A percentile compares a stretch with the other conserved stretches of the same genome.
phyloP scores from a whole-genome alignment of 305 asterid genomes.

The Solanum hybrid region DNA sequence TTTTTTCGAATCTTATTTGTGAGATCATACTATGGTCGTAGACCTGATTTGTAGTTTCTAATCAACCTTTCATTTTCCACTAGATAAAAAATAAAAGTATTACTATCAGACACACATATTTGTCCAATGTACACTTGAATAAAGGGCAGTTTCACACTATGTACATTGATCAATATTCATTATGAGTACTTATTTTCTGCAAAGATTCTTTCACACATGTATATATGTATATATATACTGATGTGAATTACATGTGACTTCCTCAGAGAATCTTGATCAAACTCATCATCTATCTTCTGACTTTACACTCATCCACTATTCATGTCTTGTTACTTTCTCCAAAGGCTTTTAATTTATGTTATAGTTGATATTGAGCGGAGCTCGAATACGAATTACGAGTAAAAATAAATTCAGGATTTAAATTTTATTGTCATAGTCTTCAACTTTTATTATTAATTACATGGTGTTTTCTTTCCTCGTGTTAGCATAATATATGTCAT shows the following conservation, averaged over 20 bases:
- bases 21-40: neutral
- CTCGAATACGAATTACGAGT: neutral
- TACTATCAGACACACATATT: neutral
- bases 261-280: neutral
- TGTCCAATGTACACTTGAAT: neutral
- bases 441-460: neutral
- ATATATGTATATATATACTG: neutral
- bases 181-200: neutral
- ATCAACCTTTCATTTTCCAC: neutral
- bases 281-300: neutral
- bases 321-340: neutral
- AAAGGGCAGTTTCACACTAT: neutral
- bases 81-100: neutral
- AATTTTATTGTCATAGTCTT: too few relatives aligned
- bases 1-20: neutral
- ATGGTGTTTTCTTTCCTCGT: neutral
- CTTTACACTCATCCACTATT: neutral
- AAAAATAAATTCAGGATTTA: neutral
- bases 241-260: neutral
- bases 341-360: neutral
- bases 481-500: neutral
- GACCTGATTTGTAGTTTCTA: neutral
- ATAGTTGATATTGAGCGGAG: neutral
- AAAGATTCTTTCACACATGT: neutral
- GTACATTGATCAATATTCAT: neutral